Conservation (phyloP, 139 green algal species). For the Volvox africanus region DNA sequence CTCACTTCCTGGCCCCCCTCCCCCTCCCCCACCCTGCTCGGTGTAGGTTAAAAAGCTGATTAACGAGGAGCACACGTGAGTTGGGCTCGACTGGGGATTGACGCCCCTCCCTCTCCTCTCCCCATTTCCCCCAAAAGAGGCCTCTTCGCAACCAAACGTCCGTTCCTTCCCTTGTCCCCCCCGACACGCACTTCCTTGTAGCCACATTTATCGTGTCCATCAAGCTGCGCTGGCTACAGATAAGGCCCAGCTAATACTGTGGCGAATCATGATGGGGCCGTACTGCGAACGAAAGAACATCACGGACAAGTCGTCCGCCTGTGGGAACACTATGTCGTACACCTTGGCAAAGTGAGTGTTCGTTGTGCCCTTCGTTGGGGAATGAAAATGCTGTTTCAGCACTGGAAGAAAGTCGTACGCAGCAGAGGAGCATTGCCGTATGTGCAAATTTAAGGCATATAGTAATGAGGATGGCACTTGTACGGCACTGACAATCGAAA, state of each 20-base stretch:
- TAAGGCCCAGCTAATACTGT: neutral
- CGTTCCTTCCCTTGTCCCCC: neutral
- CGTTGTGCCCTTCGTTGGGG: no score
- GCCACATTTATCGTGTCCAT: constrained; percentile 10
- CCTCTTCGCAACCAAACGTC: neutral
- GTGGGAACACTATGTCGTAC: constrained; percentile 29
- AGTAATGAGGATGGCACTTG: no score
- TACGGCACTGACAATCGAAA: no score
- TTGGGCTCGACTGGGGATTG: neutral
- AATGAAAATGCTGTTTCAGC: no score
- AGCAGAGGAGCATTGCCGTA: no score
- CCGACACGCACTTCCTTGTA: neutral
- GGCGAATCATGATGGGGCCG: constrained; percentile 14
- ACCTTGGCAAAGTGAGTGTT: constrained; percentile 12
- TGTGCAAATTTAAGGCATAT: no score
- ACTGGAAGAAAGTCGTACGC: no score
- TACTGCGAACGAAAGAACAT: constrained; percentile 30
- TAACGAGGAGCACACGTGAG: constrained; percentile 17
- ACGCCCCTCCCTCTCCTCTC: neutral
- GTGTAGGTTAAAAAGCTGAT: neutral
- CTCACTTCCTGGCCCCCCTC: neutral
- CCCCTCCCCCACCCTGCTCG: neutral
- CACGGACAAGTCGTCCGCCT: constrained; percentile 15
- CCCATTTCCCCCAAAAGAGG: neutral
- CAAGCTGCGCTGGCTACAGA: constrained; percentile 7